phyloP scores from a whole-genome alignment of 768 basidiomycete genomes.

The Boletus rubroflammeus region DNA sequence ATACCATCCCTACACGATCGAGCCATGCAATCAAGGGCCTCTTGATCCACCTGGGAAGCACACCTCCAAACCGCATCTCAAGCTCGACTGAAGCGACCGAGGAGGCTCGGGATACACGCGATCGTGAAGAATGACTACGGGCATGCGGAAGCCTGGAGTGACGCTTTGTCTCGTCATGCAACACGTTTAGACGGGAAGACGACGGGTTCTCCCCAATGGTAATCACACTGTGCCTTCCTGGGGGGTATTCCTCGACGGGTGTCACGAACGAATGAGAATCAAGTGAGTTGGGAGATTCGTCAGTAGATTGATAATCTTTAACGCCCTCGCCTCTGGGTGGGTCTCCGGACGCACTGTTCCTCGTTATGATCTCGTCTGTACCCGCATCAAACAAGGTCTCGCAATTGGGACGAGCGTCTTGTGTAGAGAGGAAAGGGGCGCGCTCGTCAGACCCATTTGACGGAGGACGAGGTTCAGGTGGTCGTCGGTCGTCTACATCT shows the following conservation, averaged over 20 bases:
- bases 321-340: slow-evolving; percentile 17
- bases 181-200: slow-evolving; percentile 6
- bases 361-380: slow-evolving; percentile 14
- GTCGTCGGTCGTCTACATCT: slow-evolving; percentile 58
- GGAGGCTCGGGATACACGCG: slow-evolving; percentile 30
- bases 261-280: slow-evolving; percentile 24
- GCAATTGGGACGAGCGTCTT: slow-evolving; percentile 7
- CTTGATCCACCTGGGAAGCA: slow-evolving; percentile 52
- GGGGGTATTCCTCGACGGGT: slow-evolving; percentile 27
- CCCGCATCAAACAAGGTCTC: not conserved
- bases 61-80: slow-evolving; percentile 37
- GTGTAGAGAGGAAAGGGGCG: slow-evolving; percentile 26
- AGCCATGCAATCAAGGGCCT: slow-evolving; percentile 66
- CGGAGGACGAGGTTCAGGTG: slow-evolving; percentile 18
- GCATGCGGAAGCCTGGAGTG: not conserved
- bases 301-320: slow-evolving; percentile 28
- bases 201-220: slow-evolving; percentile 30
- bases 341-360: slow-evolving; percentile 3
- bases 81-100: slow-evolving; percentile 40
- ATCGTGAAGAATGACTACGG: slow-evolving; percentile 4
- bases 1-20: slow-evolving; percentile 63
- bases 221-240: slow-evolving; percentile 21
- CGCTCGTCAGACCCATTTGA: slow-evolving; percentile 23
- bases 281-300: slow-evolving; percentile 29
- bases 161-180: slow-evolving; percentile 19